Percentiles rank a stretch among this genome's conserved stretches.
These are phyloP conservation scores for Flagelloscypha sp. DNA, from an alignment of 768 basidiomycete species.

Conservation along the genomic window DNA sequence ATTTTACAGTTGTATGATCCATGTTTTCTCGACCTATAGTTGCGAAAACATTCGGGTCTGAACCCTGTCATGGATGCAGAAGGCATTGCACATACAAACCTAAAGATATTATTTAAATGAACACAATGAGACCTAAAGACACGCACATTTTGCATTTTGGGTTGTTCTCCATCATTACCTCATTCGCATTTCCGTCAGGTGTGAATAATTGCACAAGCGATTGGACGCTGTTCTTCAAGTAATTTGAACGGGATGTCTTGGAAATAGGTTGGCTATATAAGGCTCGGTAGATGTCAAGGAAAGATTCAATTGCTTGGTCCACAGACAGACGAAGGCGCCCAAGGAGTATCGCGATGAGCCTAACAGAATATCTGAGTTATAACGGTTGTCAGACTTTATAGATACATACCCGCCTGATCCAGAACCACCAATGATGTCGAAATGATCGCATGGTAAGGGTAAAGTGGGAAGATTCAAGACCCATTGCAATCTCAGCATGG, in stretches of 20 bases:
- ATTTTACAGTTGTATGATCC: slow-evolving; percentile 7
- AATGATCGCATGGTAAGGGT: slow-evolving; percentile 7
- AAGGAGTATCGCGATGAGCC: slow-evolving; percentile 12
- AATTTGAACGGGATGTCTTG: slow-evolving; percentile 5
- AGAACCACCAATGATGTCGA: slow-evolving; percentile 6
- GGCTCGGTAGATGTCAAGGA: slow-evolving; percentile 1
- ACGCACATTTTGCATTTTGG: slow-evolving; percentile 5
- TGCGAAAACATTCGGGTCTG: slow-evolving; percentile 8
- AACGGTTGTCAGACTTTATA: background rate
- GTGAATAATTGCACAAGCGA: background rate
- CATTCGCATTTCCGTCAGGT: background rate
- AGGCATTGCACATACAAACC: slow-evolving; percentile 11
- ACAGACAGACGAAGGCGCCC: slow-evolving; percentile 12
- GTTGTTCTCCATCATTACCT: slow-evolving; percentile 3
- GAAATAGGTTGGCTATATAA: slow-evolving; percentile 5
- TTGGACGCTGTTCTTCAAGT: slow-evolving; percentile 7
- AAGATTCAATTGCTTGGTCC: slow-evolving; percentile 9
- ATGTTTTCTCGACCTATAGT: slow-evolving; percentile 6
- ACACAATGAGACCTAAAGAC: background rate
- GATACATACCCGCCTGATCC: slow-evolving; percentile 3
- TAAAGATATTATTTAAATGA: slow-evolving; percentile 2
- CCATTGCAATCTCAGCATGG: slow-evolving; percentile 7
- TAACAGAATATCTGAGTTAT: background rate
- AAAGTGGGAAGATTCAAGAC: background rate
- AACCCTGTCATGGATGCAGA: slow-evolving; percentile 3